Conservation (phyloP, 2,329 filamentous ascomycete genomes). For the Elsinoe australis region DNA sequence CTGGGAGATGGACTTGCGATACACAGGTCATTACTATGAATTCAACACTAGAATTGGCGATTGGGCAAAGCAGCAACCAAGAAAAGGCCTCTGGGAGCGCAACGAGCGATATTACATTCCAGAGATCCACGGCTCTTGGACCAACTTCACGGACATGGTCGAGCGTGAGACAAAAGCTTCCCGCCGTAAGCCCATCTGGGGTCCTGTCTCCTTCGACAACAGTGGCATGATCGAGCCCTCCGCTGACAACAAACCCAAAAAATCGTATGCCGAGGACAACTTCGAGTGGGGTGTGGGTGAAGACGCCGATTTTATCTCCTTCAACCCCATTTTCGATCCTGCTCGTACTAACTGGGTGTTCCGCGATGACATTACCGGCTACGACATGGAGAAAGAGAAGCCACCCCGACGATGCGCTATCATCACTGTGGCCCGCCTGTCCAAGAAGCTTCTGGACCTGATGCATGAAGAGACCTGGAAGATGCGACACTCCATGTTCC, state of each 20-base stretch:
- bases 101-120: conserved; percentile 68
- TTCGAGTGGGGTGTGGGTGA: conserved; percentile 71
- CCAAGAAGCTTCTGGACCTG: conserved; percentile 60
- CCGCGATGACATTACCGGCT: conserved; percentile 60
- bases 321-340: conserved; percentile 74
- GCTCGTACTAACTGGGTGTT: conserved; percentile 66
- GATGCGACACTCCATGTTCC: conserved; percentile 64
- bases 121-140: conserved; percentile 57
- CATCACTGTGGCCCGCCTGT: conserved; percentile 67
- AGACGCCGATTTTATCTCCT: conserved; percentile 64
- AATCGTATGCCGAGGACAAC: conserved; percentile 52
- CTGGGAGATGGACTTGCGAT: conserved; percentile 81
- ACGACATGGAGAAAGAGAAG: conserved; percentile 46
- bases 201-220: conserved; percentile 43
- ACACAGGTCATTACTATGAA: conserved; percentile 76
- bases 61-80: conserved; percentile 61
- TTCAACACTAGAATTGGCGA: conserved; percentile 59
- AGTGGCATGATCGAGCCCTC: conserved; percentile 50
- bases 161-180: conserved; percentile 49
- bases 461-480: conserved; percentile 71
- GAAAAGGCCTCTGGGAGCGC: conserved; percentile 66
- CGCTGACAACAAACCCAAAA: conserved; percentile 56
- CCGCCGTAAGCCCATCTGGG: conserved; percentile 56
- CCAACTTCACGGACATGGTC: conserved; percentile 58
- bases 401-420: conserved; percentile 69